These are phyloP conservation scores for Rhizomucor pusillus DNA, from an alignment of 371 early-diverging fungal genomes.

Conservation along the genomic window DNA sequence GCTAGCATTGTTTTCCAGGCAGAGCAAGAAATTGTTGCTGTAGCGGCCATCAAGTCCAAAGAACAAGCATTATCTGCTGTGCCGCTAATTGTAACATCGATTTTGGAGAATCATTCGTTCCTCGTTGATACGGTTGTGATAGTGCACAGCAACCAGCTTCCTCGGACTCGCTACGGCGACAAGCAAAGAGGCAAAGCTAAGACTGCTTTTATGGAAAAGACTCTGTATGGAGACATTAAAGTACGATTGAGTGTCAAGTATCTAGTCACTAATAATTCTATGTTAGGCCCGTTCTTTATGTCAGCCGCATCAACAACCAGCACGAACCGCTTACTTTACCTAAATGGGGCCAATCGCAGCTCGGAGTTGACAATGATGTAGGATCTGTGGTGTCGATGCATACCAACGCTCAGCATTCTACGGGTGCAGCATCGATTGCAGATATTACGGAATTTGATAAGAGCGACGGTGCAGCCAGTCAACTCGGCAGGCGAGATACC, in stretches of 20 bases:
- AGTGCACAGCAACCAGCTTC: constrained; percentile 58
- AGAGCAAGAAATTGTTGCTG: constrained; percentile 48
- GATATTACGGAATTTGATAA: constrained; percentile 11
- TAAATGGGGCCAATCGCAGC: constrained; percentile 35
- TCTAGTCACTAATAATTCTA: background rate
- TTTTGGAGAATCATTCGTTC: constrained; percentile 74
- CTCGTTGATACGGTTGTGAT: constrained; percentile 72
- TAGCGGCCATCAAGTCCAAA: constrained; percentile 48
- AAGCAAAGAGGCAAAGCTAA: constrained; percentile 55
- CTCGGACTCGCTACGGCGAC: constrained; percentile 59
- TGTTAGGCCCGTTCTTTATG: constrained; percentile 30
- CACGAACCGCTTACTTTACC: constrained; percentile 30
- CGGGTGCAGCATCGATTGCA: constrained; percentile 11
- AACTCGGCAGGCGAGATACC: constrained; percentile 12
- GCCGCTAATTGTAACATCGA: constrained; percentile 62
- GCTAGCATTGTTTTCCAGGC: constrained; percentile 51
- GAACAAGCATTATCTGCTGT: constrained; percentile 51
- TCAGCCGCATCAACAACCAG: constrained; percentile 43
- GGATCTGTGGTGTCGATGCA: constrained; percentile 17
- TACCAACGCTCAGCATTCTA: constrained; percentile 4
- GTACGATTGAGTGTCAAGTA: background rate
- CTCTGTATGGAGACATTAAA: constrained; percentile 35
- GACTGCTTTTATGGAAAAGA: constrained; percentile 26
- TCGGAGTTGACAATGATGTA: constrained; percentile 24
- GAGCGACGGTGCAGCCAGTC: constrained; percentile 11